phyloP scores from a whole-genome alignment of 192 early-diverging fungal genomes.

The Coemansia sp. region DNA sequence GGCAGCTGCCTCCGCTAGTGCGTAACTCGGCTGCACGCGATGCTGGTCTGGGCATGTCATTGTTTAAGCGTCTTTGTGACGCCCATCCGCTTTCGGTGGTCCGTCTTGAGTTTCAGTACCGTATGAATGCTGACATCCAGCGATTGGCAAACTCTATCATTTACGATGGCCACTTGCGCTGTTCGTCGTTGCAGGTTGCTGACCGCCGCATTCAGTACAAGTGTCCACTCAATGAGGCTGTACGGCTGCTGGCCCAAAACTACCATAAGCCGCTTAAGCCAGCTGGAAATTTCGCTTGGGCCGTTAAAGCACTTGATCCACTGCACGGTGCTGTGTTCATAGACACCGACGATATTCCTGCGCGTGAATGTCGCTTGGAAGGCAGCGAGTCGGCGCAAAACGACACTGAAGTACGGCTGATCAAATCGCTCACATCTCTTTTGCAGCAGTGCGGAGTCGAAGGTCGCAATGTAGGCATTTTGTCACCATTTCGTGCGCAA shows the following conservation, averaged over 20 bases:
- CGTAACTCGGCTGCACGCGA: constrained; percentile 39
- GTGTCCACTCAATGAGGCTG: not conserved
- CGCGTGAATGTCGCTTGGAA: constrained; percentile 56
- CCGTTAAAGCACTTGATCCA: constrained; percentile 63
- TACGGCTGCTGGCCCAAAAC: constrained; percentile 10
- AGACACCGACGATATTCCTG: constrained; percentile 72
- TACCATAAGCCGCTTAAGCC: not conserved
- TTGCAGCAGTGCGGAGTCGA: constrained; percentile 65
- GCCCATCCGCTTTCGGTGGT: constrained; percentile 75
- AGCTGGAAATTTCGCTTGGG: constrained; percentile 59
- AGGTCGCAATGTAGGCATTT: constrained; percentile 68
- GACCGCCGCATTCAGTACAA: constrained; percentile 44
- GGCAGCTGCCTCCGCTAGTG: constrained; percentile 92
- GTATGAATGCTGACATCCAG: constrained; percentile 94
- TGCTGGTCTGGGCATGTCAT: constrained; percentile 55
- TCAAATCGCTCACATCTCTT: constrained; percentile 56
- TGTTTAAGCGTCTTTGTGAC: constrained; percentile 82
- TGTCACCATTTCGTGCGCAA: constrained; percentile 83
- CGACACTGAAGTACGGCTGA: constrained; percentile 63
- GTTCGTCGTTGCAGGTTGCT: constrained; percentile 67
- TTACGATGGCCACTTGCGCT: constrained; percentile 74
- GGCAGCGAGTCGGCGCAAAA: constrained; percentile 66
- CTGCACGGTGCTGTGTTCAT: constrained; percentile 70
- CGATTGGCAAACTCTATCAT: constrained; percentile 75
- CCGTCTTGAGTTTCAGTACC: constrained; percentile 79